Evolutionary conservation across 352 stramenopile species (phyloP), one percentile per base, ranked within the genome.

Genomic region (Pythium phragmitis): DNA sequence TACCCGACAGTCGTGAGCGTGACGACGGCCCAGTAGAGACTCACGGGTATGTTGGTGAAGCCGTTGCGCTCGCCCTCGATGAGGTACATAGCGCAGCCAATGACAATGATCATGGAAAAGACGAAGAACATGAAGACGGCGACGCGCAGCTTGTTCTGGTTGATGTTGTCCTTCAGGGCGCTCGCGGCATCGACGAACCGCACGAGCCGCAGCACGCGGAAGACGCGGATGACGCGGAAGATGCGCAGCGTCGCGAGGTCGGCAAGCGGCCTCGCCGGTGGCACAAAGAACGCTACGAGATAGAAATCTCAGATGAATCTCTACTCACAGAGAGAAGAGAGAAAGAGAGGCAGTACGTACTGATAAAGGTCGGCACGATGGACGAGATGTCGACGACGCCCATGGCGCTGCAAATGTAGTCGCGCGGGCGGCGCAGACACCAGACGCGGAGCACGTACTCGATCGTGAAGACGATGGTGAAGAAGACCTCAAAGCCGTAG

Each of bases 1-100:
- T 94, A 94, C 0, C 87, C 87, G 16, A 96, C 87, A 0, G 87
- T 96, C 34, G 87, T 94, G 63, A 96, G 88, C 23, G 87, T 96
- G 58, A 95, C 84, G 28, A 95, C 83, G 2, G 87, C 89, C 84
- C 87, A 95, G 68, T 95, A 95, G 16, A 95, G 71, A 63, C 85
- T 94, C 48, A 92, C 80, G 8, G 87, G 87, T 59, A 95, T 95
- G 62, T 94, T 95, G n/a, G 74, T 80, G 49, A 91, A 93, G 49
- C 67, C 77, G 50, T 90, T 55, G 49, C 65, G 75, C 53, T 88
- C 85, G 4, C 81, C 82, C 72, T 93, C 85, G 47, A 93, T 91
- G 21, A 93, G 71, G 33, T 93, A 93, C 80, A 93, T 93, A 23
- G 81, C 80, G 47, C 79, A 91, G 2, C 84, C 84, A 51, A 93